Percentiles rank a stretch among this genome's conserved stretches.
Conservation (phyloP, 441 rosid species). For the Theobroma grandiflorum region DNA sequence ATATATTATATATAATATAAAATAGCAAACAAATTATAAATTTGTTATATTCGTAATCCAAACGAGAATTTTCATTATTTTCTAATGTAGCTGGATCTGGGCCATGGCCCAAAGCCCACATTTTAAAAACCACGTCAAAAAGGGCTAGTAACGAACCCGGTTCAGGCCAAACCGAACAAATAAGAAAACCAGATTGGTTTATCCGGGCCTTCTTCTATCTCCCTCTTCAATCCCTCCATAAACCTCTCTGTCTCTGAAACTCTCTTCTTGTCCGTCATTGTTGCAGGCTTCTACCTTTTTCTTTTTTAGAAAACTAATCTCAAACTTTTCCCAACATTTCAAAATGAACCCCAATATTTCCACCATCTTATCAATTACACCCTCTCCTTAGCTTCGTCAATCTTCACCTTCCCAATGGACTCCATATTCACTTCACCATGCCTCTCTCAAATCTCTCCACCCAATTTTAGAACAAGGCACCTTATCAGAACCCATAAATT, state of each 20-base stretch:
- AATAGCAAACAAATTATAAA: no score
- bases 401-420: conserved; percentile 48
- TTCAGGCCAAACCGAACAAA: neutral
- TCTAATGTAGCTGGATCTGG: neutral
- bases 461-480: conserved; percentile 38
- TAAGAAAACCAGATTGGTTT: neutral
- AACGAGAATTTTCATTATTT: no score
- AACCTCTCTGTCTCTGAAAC: neutral
- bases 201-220: neutral
- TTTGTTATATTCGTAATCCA: no score
- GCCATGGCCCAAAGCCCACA: neutral
- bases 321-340: conserved; percentile 2
- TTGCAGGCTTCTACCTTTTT: neutral
- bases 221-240: neutral
- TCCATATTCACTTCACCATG: conserved; percentile 50
- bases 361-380: conserved; percentile 12
- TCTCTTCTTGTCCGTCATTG: neutral
- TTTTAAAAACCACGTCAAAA: neutral
- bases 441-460: conserved; percentile 45
- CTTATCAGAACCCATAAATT: conserved; percentile 40
- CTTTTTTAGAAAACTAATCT: neutral
- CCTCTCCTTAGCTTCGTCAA: conserved; percentile 5
- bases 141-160: neutral
- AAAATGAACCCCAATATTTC: conserved; percentile 22
- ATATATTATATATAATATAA: no score